Evolutionary conservation across 768 basidiomycete genomes (phyloP).

Genomic region (Kwoniella heveanensis): DNA sequence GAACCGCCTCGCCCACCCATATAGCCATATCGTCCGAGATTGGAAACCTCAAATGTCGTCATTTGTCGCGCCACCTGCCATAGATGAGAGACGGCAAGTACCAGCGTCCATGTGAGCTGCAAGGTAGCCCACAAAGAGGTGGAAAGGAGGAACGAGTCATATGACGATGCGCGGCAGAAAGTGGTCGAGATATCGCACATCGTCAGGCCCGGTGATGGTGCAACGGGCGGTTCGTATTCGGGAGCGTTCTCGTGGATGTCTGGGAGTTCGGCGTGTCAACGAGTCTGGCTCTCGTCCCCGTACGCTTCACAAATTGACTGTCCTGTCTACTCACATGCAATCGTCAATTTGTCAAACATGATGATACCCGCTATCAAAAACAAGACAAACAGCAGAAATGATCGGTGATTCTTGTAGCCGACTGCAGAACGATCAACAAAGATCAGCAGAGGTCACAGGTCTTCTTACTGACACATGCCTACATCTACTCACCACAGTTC

Average conservation of each 20-base stretch:
- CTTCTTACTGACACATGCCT: no score
- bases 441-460: no score
- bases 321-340: conserved; percentile 66
- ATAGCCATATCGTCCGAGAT: conserved; percentile 91
- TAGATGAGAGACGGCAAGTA: conserved; percentile 80
- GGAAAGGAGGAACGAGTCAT: conserved; percentile 81
- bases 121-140: conserved; percentile 84
- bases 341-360: conserved; percentile 80
- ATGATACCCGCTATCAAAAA: conserved; percentile 79
- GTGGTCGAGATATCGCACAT: conserved; percentile 70
- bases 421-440: conserved; percentile 60
- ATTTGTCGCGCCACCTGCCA: conserved; percentile 94
- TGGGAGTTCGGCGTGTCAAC: conserved; percentile 60
- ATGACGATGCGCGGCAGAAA: conserved; percentile 69
- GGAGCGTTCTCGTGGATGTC: conserved; percentile 51
- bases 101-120: conserved; percentile 90
- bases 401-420: conserved; percentile 89
- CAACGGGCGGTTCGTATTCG: conserved; percentile 24
- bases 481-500: conserved; percentile 80
- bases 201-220: conserved; percentile 57
- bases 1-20: conserved; percentile 79
- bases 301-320: no score
- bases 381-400: conserved; percentile 89
- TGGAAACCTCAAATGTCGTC: conserved; percentile 93
- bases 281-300: neutral